A percentile compares a stretch with the other conserved stretches of the same genome.
Conservation (phyloP, 108 stramenopile genomes). For the Skeletonema costatum region DNA sequence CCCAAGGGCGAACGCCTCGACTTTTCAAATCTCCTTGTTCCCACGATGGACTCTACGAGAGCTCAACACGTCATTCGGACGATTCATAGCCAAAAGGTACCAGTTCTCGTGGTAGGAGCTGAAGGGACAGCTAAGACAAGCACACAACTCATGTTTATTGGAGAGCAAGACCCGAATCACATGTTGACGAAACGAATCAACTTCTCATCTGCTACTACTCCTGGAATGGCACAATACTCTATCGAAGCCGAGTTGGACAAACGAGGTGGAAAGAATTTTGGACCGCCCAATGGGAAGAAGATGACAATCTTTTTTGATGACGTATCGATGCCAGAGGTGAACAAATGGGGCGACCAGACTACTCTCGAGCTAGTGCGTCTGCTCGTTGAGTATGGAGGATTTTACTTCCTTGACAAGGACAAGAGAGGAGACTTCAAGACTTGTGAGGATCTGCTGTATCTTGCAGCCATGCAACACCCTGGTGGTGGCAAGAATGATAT, state of each 20-base stretch:
- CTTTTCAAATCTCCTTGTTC: slow-evolving; percentile 89
- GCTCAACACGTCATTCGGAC: slow-evolving; percentile 69
- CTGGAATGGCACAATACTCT: slow-evolving; percentile 86
- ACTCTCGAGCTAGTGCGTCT: slow-evolving; percentile 88
- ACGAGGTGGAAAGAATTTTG: slow-evolving; percentile 90
- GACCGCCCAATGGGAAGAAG: slow-evolving; percentile 89
- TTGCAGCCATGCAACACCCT: slow-evolving; percentile 92
- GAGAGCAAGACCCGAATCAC: slow-evolving; percentile 62
- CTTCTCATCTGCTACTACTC: slow-evolving; percentile 90
- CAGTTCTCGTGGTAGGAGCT: slow-evolving; percentile 86
- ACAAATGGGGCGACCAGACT: slow-evolving; percentile 93
- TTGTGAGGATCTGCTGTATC: slow-evolving; percentile 86
- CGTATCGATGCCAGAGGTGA: slow-evolving; percentile 90
- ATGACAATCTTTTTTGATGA: slow-evolving; percentile 96
- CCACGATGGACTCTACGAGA: slow-evolving; percentile 92
- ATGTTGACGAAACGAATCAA: slow-evolving; percentile 84
- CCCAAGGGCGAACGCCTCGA: slow-evolving; percentile 80
- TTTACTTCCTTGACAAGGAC: slow-evolving; percentile 93
- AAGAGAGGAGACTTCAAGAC: slow-evolving; percentile 92
- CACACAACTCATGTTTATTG: slow-evolving; percentile 86
- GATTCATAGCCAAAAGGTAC: slow-evolving; percentile 70
- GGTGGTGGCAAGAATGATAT: slow-evolving; percentile 93
- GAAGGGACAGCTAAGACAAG: slow-evolving; percentile 94
- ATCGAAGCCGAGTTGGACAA: slow-evolving; percentile 93
- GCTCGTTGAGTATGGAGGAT: slow-evolving; percentile 82